Evolutionary conservation across 805 yeast species (phyloP).

Genomic region (Nakazawaea holstii): DNA sequence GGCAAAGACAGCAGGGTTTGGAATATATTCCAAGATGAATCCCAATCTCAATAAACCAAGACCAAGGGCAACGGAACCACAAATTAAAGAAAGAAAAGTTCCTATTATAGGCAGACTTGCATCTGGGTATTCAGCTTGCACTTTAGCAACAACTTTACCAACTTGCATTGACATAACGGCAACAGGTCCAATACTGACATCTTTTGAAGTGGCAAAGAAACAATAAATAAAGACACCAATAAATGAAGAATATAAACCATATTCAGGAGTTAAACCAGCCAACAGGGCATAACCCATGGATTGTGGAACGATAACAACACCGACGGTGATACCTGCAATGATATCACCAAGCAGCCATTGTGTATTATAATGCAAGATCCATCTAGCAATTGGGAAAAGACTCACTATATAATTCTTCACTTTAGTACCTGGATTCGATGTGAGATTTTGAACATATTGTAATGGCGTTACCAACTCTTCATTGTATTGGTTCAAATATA

Average conservation of each 20-base stretch:
- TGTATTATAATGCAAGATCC: slow-evolving; percentile 81
- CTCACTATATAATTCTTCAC: slow-evolving; percentile 48
- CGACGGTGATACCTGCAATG: slow-evolving; percentile 91
- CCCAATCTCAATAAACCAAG: slow-evolving; percentile 82
- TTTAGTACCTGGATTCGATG: slow-evolving; percentile 33
- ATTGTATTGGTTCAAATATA: slow-evolving; percentile 13
- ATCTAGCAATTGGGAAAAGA: slow-evolving; percentile 72
- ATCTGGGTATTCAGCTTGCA: slow-evolving; percentile 43
- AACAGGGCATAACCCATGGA: slow-evolving; percentile 91
- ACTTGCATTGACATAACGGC: slow-evolving; percentile 92
- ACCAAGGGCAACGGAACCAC: slow-evolving; percentile 83
- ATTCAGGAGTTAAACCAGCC: slow-evolving; percentile 77
- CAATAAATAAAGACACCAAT: slow-evolving; percentile 87
- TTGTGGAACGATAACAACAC: slow-evolving; percentile 90
- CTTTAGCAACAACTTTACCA: slow-evolving; percentile 67
- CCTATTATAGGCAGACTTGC: slow-evolving; percentile 67
- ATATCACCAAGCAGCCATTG: slow-evolving; percentile 79
- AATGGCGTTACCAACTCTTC: slow-evolving; percentile 20
- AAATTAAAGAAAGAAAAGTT: slow-evolving; percentile 67
- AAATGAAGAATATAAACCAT: slow-evolving; percentile 87
- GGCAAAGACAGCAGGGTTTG: slow-evolving; percentile 89
- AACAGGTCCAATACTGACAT: slow-evolving; percentile 94
- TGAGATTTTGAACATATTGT: slow-evolving; percentile 22
- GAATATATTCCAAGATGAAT: slow-evolving; percentile 81
- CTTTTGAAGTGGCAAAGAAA: slow-evolving; percentile 91